Evolutionary conservation across 495 filamentous ascomycete genomes (phyloP).

Genomic region (Polyplosphaeria fusca): DNA sequence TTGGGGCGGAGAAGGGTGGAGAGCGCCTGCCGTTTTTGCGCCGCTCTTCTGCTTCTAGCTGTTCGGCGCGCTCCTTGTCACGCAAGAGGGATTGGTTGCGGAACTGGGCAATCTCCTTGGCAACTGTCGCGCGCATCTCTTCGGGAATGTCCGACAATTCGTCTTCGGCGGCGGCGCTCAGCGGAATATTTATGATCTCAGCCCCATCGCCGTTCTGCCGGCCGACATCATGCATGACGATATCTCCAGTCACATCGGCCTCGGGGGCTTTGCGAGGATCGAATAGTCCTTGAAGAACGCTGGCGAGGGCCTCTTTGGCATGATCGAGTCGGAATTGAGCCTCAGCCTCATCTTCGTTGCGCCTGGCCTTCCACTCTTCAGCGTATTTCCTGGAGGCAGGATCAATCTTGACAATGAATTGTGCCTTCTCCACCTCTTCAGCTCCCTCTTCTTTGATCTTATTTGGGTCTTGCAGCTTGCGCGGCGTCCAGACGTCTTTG

Average conservation of each 20-base stretch:
- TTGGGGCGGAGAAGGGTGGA: conserved; percentile 63
- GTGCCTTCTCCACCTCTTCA: conserved; percentile 23
- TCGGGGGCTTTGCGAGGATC: conserved; percentile 56
- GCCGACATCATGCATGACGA: conserved; percentile 64
- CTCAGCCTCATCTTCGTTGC: conserved; percentile 61
- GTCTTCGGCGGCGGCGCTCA: conserved; percentile 71
- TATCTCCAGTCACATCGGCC: conserved; percentile 64
- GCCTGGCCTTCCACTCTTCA: conserved; percentile 68
- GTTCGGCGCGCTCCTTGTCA: conserved; percentile 93
- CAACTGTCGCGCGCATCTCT: conserved; percentile 95
- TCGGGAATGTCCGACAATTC: conserved; percentile 93
- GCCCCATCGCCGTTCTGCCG: conserved; percentile 51
- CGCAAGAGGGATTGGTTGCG: conserved; percentile 81
- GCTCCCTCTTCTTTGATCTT: conserved; percentile 50
- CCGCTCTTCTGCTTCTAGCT: conserved; percentile 82
- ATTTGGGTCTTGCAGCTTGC: conserved; percentile 63
- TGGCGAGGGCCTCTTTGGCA: conserved; percentile 62
- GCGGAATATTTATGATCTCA: conserved; percentile 87
- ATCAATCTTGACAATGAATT: conserved; percentile 62
- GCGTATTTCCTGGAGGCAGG: conserved; percentile 74
- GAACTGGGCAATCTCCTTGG: conserved; percentile 91
- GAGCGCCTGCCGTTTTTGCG: conserved; percentile 72
- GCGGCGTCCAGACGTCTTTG: conserved; percentile 79
- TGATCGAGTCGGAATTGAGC: conserved; percentile 65
- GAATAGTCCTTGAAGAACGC: conserved; percentile 66